Conservation (phyloP, 2,329 filamentous ascomycete genomes). For the Colletotrichum tofieldiae region DNA sequence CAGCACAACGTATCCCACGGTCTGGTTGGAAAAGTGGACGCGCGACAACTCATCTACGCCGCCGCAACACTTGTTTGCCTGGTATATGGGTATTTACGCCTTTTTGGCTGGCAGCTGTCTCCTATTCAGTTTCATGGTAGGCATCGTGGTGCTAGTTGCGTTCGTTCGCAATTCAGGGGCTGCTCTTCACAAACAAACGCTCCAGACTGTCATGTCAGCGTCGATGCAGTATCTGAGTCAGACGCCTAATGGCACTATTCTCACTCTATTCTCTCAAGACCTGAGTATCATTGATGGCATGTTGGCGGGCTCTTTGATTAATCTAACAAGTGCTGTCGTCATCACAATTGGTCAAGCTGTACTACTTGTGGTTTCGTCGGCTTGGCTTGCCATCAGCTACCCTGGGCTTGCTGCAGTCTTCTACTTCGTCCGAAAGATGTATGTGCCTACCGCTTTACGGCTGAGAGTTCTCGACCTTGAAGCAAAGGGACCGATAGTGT, state of each 20-base stretch:
- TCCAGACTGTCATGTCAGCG: slow-evolving; percentile 54
- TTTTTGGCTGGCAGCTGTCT: slow-evolving; percentile 43
- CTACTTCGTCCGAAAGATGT: slow-evolving; percentile 69
- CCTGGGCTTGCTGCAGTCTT: slow-evolving; percentile 63
- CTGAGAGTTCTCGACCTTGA: slow-evolving; percentile 75
- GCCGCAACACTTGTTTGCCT: slow-evolving; percentile 43
- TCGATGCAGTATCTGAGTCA: slow-evolving; percentile 58
- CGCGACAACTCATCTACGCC: slow-evolving; percentile 46
- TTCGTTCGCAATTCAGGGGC: slow-evolving; percentile 1
- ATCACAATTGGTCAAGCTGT: neutral
- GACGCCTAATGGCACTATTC: slow-evolving; percentile 33
- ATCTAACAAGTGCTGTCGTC: neutral
- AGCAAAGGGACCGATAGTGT: slow-evolving; percentile 70
- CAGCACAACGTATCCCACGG: slow-evolving; percentile 48
- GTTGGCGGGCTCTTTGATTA: neutral
- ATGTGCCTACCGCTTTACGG: slow-evolving; percentile 73
- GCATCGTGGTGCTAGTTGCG: neutral
- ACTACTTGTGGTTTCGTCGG: slow-evolving; percentile 54
- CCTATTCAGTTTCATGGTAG: neutral
- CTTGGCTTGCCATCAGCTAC: slow-evolving; percentile 64
- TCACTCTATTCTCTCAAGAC: neutral
- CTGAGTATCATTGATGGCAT: neutral
- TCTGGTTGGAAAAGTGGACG: slow-evolving; percentile 63
- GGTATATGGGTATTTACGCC: slow-evolving; percentile 53
- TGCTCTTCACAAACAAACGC: slow-evolving; percentile 52